Evolutionary conservation across 805 yeast genomes (phyloP), one percentile per base, ranked within the genome.

Genomic region (Saccharomycopsis amapae): DNA sequence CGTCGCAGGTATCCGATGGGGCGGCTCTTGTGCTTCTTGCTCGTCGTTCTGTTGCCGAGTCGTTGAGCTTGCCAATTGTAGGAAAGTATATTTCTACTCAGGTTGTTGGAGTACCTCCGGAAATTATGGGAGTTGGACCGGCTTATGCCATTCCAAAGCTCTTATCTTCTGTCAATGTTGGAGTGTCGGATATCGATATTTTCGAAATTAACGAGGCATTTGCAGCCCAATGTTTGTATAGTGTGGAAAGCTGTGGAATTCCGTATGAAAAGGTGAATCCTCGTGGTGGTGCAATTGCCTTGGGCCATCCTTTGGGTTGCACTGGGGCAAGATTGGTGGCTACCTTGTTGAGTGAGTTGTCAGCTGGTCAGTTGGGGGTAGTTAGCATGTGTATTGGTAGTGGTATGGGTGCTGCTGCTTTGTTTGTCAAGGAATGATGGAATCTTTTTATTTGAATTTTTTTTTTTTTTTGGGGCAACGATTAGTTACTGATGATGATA

Each of bases 311-410:
- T 49, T 69, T 85, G 53, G 95, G 94, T 33, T 81, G 86, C 53
- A 84, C 94, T 18, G 95, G 95, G 61, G 88, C 96, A 10, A 81
- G 97, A 65, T 96, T 89, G 68, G 74, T 86, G 43, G 89, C 97
- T 37, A 90, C 97, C 3, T 65, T 90, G 51, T 65, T 90, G 62
- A 75, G 89, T 57, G 90, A 87, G 68, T 73, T 89, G 58, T 67
- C 81, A 63, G 62, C 75, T 23, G 94, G 90, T 51, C 79, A 88
- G 68, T 67, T 88, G 53, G 97, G 97, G 54, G 81, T 90, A 44
- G 85, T 94, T 10, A 83, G 95, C 53, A 90, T 90, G 97, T 90
- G 97, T 71, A 81, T 90, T 54, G 97, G 97, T 58, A 87, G 97
- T 30, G 97, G 97, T 57, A 90, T 89, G 95, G 97, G 97, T 54